These are phyloP conservation scores for Pichia sp. DNA, from an alignment of 1,139 yeast species.

Conservation along the genomic window DNA sequence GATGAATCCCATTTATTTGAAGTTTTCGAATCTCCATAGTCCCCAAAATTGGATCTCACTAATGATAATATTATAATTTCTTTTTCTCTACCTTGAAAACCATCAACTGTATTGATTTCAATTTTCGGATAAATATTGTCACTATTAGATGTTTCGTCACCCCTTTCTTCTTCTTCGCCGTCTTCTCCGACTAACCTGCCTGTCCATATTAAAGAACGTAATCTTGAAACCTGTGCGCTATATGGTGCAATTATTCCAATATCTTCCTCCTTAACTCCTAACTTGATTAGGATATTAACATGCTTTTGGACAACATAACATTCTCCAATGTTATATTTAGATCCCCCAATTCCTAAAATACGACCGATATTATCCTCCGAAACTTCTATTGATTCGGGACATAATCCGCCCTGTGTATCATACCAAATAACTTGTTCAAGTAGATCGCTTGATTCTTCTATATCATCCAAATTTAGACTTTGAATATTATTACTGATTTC, in stretches of 20 bases:
- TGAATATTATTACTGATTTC: background rate
- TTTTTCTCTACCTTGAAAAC: slow-evolving; percentile 93
- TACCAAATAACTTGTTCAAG: slow-evolving; percentile 50
- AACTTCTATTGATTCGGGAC: slow-evolving; percentile 49
- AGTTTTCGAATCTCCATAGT: background rate
- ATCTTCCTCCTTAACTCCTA: slow-evolving; percentile 43
- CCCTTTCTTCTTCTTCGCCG: slow-evolving; percentile 4
- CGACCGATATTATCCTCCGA: slow-evolving; percentile 15
- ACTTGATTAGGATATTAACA: slow-evolving; percentile 39
- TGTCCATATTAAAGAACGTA: slow-evolving; percentile 42
- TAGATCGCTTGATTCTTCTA: slow-evolving; percentile 6
- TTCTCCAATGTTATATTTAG: slow-evolving; percentile 74
- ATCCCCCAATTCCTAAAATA: slow-evolving; percentile 22
- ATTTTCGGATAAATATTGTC: slow-evolving; percentile 39
- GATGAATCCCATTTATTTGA: slow-evolving; percentile 18
- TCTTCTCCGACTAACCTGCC: slow-evolving; percentile 32
- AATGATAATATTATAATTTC: slow-evolving; percentile 83
- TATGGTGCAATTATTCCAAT: slow-evolving; percentile 90
- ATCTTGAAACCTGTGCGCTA: slow-evolving; percentile 69
- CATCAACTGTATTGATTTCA: slow-evolving; percentile 84
- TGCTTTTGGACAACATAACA: slow-evolving; percentile 55
- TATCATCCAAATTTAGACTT: background rate
- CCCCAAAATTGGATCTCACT: slow-evolving; percentile 61
- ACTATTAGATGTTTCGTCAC: background rate
- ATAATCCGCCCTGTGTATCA: slow-evolving; percentile 91